Conservation (phyloP, 2,329 filamentous ascomycete genomes). For the Diaporthe batatas region DNA sequence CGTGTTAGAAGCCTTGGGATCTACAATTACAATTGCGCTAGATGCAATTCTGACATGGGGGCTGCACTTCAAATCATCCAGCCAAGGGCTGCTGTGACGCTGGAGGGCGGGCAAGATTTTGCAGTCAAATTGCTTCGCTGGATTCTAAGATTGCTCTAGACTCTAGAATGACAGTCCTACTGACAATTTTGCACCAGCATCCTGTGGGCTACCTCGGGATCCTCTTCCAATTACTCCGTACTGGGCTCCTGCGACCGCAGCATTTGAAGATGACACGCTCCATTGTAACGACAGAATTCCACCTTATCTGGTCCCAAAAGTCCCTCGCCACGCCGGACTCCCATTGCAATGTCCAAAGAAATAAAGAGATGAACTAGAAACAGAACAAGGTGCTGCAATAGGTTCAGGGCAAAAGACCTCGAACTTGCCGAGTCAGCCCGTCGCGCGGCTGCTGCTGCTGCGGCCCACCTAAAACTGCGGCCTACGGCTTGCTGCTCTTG, state of each 20-base stretch:
- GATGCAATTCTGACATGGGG: not conserved
- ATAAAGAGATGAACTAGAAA: slow-evolving; percentile 15
- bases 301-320: slow-evolving; percentile 11
- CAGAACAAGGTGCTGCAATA: not conserved
- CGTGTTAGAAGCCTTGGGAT: not conserved
- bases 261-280: slow-evolving; percentile 28
- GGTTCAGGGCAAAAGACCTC: not conserved
- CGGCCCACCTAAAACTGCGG: not conserved
- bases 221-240: slow-evolving; percentile 39
- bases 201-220: not conserved
- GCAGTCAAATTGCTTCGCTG: slow-evolving; percentile 38
- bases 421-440: not conserved
- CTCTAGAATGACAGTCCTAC: slow-evolving; percentile 36
- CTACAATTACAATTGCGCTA: not conserved
- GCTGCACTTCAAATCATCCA: not conserved
- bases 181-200: slow-evolving; percentile 18
- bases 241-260: slow-evolving; percentile 16
- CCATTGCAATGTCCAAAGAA: slow-evolving; percentile 6
- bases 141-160: slow-evolving; percentile 40
- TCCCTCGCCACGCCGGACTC: slow-evolving; percentile 26
- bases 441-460: not conserved
- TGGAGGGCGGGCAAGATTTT: not conserved
- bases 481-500: not conserved
- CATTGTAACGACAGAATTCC: slow-evolving; percentile 43
- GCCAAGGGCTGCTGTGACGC: not conserved